Conservation (phyloP, 2,329 filamentous ascomycete species). For the Teratosphaeria destructans region DNA sequence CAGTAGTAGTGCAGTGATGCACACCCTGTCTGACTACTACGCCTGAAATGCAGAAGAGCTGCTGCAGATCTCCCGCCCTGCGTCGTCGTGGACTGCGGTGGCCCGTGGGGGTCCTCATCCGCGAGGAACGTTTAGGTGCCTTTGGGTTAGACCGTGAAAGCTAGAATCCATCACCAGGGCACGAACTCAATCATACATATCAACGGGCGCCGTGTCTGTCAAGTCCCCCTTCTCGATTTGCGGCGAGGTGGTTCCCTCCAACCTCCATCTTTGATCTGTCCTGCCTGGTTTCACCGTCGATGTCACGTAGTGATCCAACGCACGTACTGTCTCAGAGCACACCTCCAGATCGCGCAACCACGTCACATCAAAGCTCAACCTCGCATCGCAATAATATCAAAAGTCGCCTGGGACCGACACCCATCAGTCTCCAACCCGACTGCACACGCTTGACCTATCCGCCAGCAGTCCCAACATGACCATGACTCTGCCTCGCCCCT, state of each 20-base stretch:
- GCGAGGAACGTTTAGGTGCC: neutral
- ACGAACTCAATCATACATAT: neutral
- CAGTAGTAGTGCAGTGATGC: neutral
- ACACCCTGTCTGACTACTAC: neutral
- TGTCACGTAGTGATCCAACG: neutral
- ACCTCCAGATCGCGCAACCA: neutral
- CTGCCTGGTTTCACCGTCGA: neutral
- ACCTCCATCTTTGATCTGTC: neutral
- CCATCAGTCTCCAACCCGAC: neutral
- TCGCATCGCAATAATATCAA: neutral
- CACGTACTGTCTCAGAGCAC: neutral
- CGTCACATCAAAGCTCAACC: neutral
- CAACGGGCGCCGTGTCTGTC: neutral
- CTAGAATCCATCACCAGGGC: neutral
- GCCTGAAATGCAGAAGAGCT: neutral
- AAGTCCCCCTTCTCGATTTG: neutral
- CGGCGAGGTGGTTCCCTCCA: neutral
- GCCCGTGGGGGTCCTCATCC: neutral
- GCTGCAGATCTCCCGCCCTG: neutral
- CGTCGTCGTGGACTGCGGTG: neutral
- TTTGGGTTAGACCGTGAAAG: neutral
- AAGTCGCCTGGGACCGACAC: neutral
- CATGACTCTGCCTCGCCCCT: conserved; percentile 15
- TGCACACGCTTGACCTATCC: neutral
- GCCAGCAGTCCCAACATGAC: conserved; percentile 10